Percentiles rank a stretch among this genome's conserved stretches.
Conservation (phyloP, 305 asterid genomes). For the Euphrasia arctica region DNA sequence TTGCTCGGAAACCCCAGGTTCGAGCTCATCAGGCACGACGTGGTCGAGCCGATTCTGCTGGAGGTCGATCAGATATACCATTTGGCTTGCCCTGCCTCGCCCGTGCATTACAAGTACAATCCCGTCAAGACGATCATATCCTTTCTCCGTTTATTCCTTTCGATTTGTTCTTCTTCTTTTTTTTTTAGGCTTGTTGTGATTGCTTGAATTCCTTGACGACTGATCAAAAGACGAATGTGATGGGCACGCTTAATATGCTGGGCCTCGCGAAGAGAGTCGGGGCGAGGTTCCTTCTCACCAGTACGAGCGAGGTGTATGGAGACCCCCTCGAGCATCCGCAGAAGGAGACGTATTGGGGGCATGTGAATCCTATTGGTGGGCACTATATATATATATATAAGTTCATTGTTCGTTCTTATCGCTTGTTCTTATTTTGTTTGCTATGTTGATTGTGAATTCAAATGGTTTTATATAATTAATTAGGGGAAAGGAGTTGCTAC, state of each 20-base stretch:
- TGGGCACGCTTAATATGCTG: conserved; percentile 90
- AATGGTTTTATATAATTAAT: conserved; percentile 19
- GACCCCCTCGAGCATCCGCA: conserved; percentile 10
- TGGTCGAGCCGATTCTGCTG: conserved; percentile 87
- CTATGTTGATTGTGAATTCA: conserved; percentile 7
- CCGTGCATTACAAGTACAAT: conserved; percentile 84
- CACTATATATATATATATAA: not conserved
- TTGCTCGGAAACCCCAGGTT: conserved; percentile 81
- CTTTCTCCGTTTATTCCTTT: conserved; percentile 21
- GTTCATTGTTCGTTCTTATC: conserved; percentile 4
- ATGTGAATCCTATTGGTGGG: conserved; percentile 18
- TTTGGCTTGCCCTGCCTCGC: conserved; percentile 96
- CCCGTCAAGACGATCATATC: conserved; percentile 98
- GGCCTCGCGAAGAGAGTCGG: conserved; percentile 92
- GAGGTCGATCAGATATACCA: conserved; percentile 98
- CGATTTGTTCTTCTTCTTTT: too few relatives aligned
- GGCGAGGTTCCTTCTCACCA: conserved; percentile 74
- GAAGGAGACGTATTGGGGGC: conserved; percentile 8
- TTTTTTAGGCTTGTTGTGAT: not conserved
- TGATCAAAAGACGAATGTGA: conserved; percentile 82
- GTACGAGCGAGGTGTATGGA: conserved; percentile 66
- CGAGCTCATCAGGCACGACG: conserved; percentile 88
- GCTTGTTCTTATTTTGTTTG: not conserved
- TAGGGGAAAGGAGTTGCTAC: conserved; percentile 86
- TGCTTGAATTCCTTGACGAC: not conserved